phyloP scores from a whole-genome alignment of 345 rosid genomes.

The Atalantia buxifolia region DNA sequence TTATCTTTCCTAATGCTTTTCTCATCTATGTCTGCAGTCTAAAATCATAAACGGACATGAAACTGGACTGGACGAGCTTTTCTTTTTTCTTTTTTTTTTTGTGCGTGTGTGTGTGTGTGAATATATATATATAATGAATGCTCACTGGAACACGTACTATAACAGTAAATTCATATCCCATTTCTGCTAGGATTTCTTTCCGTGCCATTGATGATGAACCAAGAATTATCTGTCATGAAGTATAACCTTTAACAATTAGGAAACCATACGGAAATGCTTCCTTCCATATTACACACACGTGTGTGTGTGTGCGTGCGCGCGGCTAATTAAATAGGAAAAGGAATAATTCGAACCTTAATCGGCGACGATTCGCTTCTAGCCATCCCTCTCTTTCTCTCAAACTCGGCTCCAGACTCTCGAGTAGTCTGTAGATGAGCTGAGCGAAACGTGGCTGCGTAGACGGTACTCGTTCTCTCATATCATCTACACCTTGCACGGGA shows the following conservation, averaged over 20 bases:
- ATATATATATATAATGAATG: background rate
- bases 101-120: background rate
- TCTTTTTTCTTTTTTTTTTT: too few relatives aligned
- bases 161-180: conserved; percentile 81
- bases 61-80: background rate
- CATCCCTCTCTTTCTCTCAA: conserved; percentile 12
- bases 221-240: conserved; percentile 55
- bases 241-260: background rate
- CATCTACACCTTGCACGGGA: background rate
- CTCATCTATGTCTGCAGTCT: conserved; percentile 97
- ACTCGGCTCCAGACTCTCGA: conserved; percentile 7
- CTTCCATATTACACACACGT: too few relatives aligned
- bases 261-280: background rate
- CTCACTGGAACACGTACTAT: conserved; percentile 30
- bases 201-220: conserved; percentile 84
- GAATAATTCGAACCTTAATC: conserved; percentile 22
- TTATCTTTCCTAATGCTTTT: conserved; percentile 65
- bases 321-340: too few relatives aligned
- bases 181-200: conserved; percentile 63
- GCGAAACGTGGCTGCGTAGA: background rate
- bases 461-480: background rate
- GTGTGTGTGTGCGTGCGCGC: too few relatives aligned
- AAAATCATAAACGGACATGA: background rate
- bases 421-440: conserved; percentile 10
- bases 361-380: conserved; percentile 14